A percentile compares a stretch with the other conserved stretches of the same genome.
Evolutionary conservation across 306 rosid species (phyloP).

Genomic region (Notholithocarpus densiflorus): DNA sequence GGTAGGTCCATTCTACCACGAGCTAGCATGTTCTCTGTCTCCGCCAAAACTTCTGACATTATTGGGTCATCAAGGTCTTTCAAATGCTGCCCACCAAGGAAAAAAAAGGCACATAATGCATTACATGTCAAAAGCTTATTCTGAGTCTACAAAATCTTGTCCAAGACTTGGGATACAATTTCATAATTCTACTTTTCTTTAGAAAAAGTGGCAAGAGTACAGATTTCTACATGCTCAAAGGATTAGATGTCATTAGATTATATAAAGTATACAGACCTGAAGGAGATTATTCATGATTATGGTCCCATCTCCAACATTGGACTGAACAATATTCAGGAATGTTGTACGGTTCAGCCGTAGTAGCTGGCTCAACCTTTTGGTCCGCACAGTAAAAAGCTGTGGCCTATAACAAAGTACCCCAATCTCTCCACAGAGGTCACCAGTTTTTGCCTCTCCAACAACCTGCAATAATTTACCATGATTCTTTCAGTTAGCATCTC

Average conservation of each 20-base stretch:
- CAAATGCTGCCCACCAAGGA: constrained; percentile 57
- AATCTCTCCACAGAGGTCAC: constrained; percentile 82
- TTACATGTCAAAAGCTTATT: neutral
- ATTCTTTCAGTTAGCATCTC: neutral
- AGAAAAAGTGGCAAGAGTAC: neutral
- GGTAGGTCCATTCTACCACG: constrained; percentile 85
- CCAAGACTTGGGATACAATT: neutral
- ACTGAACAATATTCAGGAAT: constrained; percentile 72
- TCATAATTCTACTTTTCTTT: neutral
- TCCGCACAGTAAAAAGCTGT: constrained; percentile 79
- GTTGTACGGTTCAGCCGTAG: constrained; percentile 73
- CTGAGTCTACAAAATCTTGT: neutral
- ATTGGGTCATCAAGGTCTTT: constrained; percentile 65
- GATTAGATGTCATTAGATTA: neutral
- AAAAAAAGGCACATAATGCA: neutral
- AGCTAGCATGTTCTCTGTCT: constrained; percentile 85
- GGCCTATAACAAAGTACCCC: constrained; percentile 94
- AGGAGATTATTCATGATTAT: constrained; percentile 91
- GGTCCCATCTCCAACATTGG: constrained; percentile 89
- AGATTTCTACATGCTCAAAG: neutral
- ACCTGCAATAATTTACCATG: constrained; percentile 41
- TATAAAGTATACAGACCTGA: constrained; percentile 48
- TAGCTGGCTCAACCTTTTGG: constrained; percentile 78
- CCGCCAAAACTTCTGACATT: constrained; percentile 76
- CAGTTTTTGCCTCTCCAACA: constrained; percentile 72